Conservation (phyloP, 129 eudicot genomes). For the Kitagawia praeruptora region DNA sequence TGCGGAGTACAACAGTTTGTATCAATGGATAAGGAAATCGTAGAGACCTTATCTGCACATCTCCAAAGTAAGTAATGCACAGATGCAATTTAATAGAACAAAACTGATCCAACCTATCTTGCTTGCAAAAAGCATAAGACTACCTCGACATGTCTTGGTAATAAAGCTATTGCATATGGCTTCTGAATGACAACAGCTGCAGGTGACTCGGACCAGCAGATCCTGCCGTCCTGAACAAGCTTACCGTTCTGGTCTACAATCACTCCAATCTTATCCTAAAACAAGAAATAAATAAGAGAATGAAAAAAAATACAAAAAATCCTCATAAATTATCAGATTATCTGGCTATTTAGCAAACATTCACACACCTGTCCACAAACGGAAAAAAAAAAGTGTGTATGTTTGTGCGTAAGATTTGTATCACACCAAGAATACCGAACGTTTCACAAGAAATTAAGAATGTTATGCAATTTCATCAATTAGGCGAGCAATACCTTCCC, state of each 20-base stretch:
- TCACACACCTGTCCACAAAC: not conserved
- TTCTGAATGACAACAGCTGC: conserved; percentile 51
- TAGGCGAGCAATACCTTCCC: conserved; percentile 54
- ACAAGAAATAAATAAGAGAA: conserved; percentile 1
- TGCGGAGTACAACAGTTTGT: conserved; percentile 78
- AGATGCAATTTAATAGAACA: not conserved
- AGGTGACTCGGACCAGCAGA: conserved; percentile 97
- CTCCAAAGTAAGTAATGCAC: conserved; percentile 15
- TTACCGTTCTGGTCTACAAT: conserved; percentile 89
- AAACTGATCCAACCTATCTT: conserved; percentile 6
- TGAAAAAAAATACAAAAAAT: too few species aligned
- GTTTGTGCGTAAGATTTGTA: not conserved
- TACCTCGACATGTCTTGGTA: conserved; percentile 94
- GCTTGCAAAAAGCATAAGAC: conserved; percentile 5
- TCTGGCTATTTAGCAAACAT: not conserved
- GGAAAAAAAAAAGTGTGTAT: not conserved
- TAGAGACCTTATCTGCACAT: conserved; percentile 80
- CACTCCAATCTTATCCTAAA: conserved; percentile 91
- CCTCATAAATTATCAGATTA: not conserved
- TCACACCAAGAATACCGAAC: not conserved
- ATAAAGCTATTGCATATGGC: conserved; percentile 81
- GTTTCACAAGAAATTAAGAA: not conserved
- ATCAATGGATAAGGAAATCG: conserved; percentile 74
- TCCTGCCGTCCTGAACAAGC: conserved; percentile 81
- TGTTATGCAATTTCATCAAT: not conserved